Evolutionary conservation across 352 stramenopile genomes (phyloP).

Genomic region (Pythium insidiosum): DNA sequence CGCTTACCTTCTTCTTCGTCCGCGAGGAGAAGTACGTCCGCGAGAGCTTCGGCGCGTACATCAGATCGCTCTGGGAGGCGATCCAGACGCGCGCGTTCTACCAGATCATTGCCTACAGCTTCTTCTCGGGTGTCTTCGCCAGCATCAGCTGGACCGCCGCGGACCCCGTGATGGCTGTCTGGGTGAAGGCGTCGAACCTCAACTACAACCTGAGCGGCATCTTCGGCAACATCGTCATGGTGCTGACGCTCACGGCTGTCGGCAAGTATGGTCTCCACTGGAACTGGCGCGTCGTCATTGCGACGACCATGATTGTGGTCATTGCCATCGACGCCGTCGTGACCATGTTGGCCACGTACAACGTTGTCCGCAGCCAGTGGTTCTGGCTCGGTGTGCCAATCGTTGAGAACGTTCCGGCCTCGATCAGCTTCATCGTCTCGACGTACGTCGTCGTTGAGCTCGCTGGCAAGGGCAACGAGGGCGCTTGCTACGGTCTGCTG

Average conservation of each 20-base stretch:
- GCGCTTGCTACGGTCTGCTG: slow-evolving; percentile 1
- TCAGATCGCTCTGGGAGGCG: no score
- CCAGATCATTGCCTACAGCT: no score
- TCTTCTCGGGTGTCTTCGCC: slow-evolving; percentile 16
- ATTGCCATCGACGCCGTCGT: slow-evolving; percentile 5
- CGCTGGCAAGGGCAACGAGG: slow-evolving; percentile 12
- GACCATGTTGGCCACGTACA: slow-evolving; percentile 4
- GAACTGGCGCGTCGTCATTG: slow-evolving; percentile 4
- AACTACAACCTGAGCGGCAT: slow-evolving; percentile 10
- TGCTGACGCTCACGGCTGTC: slow-evolving; percentile 5
- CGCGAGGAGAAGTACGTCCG: not conserved
- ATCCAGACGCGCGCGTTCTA: no score
- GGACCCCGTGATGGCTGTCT: slow-evolving; percentile 6
- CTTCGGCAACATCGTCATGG: slow-evolving; percentile 4
- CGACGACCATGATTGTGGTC: slow-evolving; percentile 3
- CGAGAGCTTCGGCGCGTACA: not conserved
- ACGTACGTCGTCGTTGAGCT: slow-evolving; percentile 16
- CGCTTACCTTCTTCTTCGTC: no score
- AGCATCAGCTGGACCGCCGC: not conserved
- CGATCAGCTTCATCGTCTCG: no score
- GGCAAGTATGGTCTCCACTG: slow-evolving; percentile 1
- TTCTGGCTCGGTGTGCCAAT: slow-evolving; percentile 14
- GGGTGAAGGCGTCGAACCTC: slow-evolving; percentile 9
- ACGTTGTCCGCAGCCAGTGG: slow-evolving; percentile 13
- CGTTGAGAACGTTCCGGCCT: no score